These are phyloP conservation scores for Kandelia obovata DNA, from an alignment of 345 rosid genomes.

Conservation along the genomic window DNA sequence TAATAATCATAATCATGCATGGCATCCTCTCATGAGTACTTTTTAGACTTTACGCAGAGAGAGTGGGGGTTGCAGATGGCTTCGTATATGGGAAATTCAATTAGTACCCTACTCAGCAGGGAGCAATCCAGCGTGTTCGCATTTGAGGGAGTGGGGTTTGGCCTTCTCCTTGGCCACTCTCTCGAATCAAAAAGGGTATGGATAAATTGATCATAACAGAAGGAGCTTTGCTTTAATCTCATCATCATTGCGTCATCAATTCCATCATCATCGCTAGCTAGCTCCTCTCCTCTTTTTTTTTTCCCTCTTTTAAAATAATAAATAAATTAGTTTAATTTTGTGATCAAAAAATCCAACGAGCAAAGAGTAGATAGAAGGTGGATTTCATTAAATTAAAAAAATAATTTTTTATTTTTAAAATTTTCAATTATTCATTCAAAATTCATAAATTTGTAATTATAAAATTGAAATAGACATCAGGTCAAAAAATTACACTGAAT, in stretches of 20 bases:
- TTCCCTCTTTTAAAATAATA: neutral
- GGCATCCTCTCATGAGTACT: slow-evolving; percentile 31
- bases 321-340: no score
- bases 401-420: no score
- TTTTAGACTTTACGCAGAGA: slow-evolving; percentile 4
- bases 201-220: neutral
- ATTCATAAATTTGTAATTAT: no score
- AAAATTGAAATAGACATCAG: no score
- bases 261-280: slow-evolving; percentile 28
- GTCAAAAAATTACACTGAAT: no score
- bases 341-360: no score
- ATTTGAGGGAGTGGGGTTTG: slow-evolving; percentile 15
- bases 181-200: neutral
- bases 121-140: slow-evolving; percentile 16
- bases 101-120: slow-evolving; percentile 19
- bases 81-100: slow-evolving; percentile 22
- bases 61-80: slow-evolving; percentile 11
- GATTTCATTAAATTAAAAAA: no score
- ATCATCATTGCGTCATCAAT: slow-evolving; percentile 48
- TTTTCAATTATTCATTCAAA: no score
- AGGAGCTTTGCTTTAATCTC: slow-evolving; percentile 30
- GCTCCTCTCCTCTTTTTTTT: neutral
- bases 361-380: no score
- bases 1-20: slow-evolving; percentile 48
- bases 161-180: neutral